Percentiles rank a stretch among this genome's conserved stretches.
phyloP scores from a whole-genome alignment of 176 grass and related monocot genomes.

The Musa schizocarpa region DNA sequence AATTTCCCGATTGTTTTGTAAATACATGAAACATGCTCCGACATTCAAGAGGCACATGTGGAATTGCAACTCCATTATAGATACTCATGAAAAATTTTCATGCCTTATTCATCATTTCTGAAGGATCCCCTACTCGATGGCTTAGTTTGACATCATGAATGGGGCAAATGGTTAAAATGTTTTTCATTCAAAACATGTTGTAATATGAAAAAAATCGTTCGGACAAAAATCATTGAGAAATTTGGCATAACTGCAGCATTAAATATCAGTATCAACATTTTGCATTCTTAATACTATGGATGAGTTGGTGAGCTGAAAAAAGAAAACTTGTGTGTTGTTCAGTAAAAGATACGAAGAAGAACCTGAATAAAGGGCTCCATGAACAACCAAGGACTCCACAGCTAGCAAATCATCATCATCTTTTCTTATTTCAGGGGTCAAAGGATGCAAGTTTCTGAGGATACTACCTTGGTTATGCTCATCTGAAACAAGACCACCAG shows the following conservation, averaged over 20 bases:
- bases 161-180: too few relatives aligned
- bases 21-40: neutral
- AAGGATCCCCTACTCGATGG: too few relatives aligned
- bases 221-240: too few relatives aligned
- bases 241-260: neutral
- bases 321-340: neutral
- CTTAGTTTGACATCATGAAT: too few relatives aligned
- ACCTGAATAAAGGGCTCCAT: conserved; percentile 69
- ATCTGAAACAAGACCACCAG: conserved; percentile 31
- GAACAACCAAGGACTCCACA: conserved; percentile 59
- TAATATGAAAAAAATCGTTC: too few relatives aligned
- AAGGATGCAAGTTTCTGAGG: conserved; percentile 42
- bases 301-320: conserved; percentile 14
- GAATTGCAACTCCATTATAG: too few relatives aligned
- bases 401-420: conserved; percentile 66
- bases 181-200: too few relatives aligned
- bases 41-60: neutral
- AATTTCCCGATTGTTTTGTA: neutral
- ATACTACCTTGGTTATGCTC: conserved; percentile 34
- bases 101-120: too few relatives aligned
- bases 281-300: neutral
- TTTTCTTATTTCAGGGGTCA: conserved; percentile 55
- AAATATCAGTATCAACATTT: neutral
- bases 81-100: too few relatives aligned
- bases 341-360: conserved; percentile 22